These are phyloP conservation scores for Ganoderma leucocontextum DNA, from an alignment of 1,284 basidiomycete genomes.

Conservation along the genomic window DNA sequence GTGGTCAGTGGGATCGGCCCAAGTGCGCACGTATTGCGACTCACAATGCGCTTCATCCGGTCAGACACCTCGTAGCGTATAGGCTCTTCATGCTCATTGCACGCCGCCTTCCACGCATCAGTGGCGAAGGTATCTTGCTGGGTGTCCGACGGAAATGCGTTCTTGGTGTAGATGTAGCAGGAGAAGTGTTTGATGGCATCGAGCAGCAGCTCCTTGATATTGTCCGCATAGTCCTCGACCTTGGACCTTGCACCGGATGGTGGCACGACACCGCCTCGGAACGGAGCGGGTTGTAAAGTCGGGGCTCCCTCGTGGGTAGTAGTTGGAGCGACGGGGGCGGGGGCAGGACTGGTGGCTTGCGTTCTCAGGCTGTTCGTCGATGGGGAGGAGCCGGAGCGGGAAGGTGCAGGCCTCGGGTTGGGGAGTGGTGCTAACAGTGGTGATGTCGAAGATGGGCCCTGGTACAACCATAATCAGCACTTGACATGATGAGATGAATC, in stretches of 20 bases:
- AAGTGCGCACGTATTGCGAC: neutral
- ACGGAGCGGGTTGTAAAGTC: neutral
- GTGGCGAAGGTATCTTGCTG: neutral
- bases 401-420: too few species aligned
- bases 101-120: neutral
- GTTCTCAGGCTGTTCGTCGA: too few species aligned
- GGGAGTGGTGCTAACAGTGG: too few species aligned
- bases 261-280: neutral
- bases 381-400: too few species aligned
- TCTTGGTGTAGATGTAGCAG: conserved; percentile 13
- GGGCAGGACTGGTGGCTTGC: too few species aligned
- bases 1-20: neutral
- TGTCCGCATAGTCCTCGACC: neutral
- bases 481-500: too few species aligned
- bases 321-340: too few species aligned
- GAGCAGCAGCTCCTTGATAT: neutral
- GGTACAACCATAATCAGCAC: too few species aligned
- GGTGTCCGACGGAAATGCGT: too few species aligned
- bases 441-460: too few species aligned
- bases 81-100: neutral
- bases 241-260: neutral
- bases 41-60: conserved; percentile 12
- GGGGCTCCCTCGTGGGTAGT: neutral
- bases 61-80: conserved; percentile 9
- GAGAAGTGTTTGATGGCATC: neutral